Evolutionary conservation across 768 basidiomycete genomes (phyloP).

Genomic region (Termitomyces bulborhizus): DNA sequence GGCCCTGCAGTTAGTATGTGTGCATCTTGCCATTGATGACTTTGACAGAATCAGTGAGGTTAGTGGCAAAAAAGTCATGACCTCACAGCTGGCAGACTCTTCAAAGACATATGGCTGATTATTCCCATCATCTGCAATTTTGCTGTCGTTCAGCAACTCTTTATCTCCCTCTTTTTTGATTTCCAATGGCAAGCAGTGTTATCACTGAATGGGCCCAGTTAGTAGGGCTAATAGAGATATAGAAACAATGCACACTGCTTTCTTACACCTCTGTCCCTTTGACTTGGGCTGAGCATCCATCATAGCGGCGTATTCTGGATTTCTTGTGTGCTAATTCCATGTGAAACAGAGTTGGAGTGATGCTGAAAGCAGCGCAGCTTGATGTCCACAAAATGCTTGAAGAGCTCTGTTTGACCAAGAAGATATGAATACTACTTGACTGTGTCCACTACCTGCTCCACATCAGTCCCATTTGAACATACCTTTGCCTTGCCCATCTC

Average conservation of each 20-base stretch:
- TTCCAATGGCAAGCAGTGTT: slow-evolving; percentile 81
- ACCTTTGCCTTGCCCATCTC: slow-evolving; percentile 91
- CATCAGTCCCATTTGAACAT: slow-evolving; percentile 12
- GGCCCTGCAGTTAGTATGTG: slow-evolving; percentile 89
- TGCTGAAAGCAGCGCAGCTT: slow-evolving; percentile 45
- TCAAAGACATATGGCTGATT: slow-evolving; percentile 95
- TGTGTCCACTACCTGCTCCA: slow-evolving; percentile 73
- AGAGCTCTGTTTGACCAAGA: slow-evolving; percentile 96
- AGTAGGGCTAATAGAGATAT: background rate
- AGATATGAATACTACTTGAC: slow-evolving; percentile 96
- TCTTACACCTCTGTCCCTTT: slow-evolving; percentile 83
- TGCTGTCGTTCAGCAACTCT: slow-evolving; percentile 85
- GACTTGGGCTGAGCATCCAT: slow-evolving; percentile 83
- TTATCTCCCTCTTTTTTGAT: slow-evolving; percentile 97
- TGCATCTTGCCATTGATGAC: slow-evolving; percentile 90
- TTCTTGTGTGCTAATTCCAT: slow-evolving; percentile 62
- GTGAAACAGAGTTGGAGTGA: background rate
- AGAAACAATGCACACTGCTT: slow-evolving; percentile 48
- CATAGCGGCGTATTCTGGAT: slow-evolving; percentile 89
- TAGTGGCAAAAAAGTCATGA: slow-evolving; percentile 11
- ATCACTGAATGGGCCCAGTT: slow-evolving; percentile 40
- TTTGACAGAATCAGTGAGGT: slow-evolving; percentile 22
- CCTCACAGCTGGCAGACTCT: slow-evolving; percentile 82
- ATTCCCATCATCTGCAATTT: slow-evolving; percentile 70
- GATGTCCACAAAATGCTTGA: slow-evolving; percentile 97